Evolutionary conservation across 192 early-diverging fungal genomes (phyloP).

Genomic region (Ramicandelaber brevisporus): DNA sequence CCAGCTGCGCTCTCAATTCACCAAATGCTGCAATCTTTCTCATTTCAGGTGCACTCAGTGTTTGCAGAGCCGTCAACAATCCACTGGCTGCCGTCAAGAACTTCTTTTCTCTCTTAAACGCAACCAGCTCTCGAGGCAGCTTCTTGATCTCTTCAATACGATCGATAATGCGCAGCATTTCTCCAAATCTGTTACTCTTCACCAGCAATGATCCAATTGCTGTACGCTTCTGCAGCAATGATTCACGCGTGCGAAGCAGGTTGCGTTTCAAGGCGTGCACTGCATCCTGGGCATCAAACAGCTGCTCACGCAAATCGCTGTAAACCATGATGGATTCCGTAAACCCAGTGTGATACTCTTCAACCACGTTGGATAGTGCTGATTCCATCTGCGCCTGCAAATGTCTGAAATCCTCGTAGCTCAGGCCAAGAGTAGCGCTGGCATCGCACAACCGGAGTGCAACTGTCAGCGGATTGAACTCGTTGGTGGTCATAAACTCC

Average conservation of each 20-base stretch:
- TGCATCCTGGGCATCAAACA: constrained; percentile 33
- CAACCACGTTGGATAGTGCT: constrained; percentile 40
- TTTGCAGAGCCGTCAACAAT: constrained; percentile 32
- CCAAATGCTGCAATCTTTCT: constrained; percentile 38
- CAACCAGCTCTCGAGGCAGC: constrained; percentile 33
- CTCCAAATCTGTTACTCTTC: constrained; percentile 47
- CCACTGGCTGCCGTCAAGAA: constrained; percentile 35
- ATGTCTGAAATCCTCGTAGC: constrained; percentile 33
- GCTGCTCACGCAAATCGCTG: constrained; percentile 43
- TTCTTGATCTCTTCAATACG: constrained; percentile 40
- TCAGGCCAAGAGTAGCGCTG: constrained; percentile 32
- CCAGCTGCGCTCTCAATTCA: constrained; percentile 34
- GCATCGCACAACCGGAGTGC: constrained; percentile 48
- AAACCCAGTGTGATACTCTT: constrained; percentile 60
- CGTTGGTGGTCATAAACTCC: constrained; percentile 3
- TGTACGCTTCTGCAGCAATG: constrained; percentile 29
- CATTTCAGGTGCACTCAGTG: constrained; percentile 32
- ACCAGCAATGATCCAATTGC: constrained; percentile 41
- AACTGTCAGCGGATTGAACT: constrained; percentile 50
- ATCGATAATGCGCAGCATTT: constrained; percentile 50
- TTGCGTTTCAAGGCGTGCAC: constrained; percentile 32
- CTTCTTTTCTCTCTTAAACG: constrained; percentile 31
- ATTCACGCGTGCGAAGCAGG: constrained; percentile 32
- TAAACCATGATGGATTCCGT: constrained; percentile 61
- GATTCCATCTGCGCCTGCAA: constrained; percentile 28